Base-by-base conservation (phyloP, 2,329 filamentous ascomycete species). In the Biscogniauxia marginata region DNA sequence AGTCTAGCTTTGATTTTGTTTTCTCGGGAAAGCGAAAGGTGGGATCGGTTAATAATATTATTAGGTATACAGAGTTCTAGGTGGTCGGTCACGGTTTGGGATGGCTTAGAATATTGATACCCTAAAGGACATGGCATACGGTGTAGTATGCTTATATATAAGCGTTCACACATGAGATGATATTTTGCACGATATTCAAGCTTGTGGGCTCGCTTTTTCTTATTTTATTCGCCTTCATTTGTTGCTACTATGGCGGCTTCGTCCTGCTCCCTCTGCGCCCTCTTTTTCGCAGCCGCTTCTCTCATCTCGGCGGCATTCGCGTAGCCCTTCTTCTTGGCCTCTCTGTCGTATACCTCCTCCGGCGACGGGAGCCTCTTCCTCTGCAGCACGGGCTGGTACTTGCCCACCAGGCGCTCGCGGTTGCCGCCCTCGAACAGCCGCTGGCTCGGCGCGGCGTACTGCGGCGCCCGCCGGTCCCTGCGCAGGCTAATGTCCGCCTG, bases 271-370 rank as follows among this genome's bases (percentile, higher is more conserved):
- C 53, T 60, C 39, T 64, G 61, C 3, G 54, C 64, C 55, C 23
- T 63, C 57, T 59, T 67, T 57, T 59, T 61, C 20, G 50, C 57
- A 2, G 59, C 22, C 19, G 58, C 68, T 48, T 65, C 64, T 55
- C 71, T 72, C 68, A 73, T 64, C 53, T 83, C 83, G 54, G 78
- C 78, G 1, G 80, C 75, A 58, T 73, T 75, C 39, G 73, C 75
- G 61, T 82, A 86, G 0, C 86, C 86, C 69, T 83, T 85, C 56
- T 78, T 78, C 65, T 79, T 74, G n/a, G 86, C 85, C 70, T 83
- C 88, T 63, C 75, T 77, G 61, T 87, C 81, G 62, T 87, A 86
- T 52, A 81, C 75, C 68, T 83, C 81, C 60, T 81, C 77, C 7
- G 82, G 78, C 47, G 77, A 71, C 52, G 79, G 74, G 57, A 83